Evolutionary conservation across 257 asterid genomes (phyloP).

Genomic region (Capsicum pubescens): DNA sequence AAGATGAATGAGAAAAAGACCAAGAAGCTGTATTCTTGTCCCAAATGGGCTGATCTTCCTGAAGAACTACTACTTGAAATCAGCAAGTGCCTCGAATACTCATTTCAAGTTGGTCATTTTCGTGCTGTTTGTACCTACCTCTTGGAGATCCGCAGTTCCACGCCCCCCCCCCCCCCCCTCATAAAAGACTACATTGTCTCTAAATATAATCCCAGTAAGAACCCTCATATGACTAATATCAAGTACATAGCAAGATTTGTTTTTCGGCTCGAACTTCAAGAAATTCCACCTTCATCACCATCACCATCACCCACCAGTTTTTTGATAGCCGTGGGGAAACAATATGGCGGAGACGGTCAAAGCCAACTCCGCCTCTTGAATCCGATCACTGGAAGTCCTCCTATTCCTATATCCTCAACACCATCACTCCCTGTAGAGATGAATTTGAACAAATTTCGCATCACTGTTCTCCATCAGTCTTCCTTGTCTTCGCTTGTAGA

Average conservation of each 20-base stretch:
- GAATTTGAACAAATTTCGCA: slow-evolving; percentile 16
- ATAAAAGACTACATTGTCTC: not conserved
- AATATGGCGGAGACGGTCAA: not conserved
- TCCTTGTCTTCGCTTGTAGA: not conserved
- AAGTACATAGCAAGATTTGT: not conserved
- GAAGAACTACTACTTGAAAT: not conserved
- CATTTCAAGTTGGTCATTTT: not conserved
- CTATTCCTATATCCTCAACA: not conserved
- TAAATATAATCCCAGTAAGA: not conserved
- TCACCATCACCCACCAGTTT: not conserved
- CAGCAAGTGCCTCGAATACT: not conserved
- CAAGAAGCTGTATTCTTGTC: not conserved
- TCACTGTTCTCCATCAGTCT: not conserved
- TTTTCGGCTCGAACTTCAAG: not conserved
- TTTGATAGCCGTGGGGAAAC: slow-evolving; percentile 9
- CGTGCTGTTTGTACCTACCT: not conserved
- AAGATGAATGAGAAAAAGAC: not conserved
- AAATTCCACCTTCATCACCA: not conserved
- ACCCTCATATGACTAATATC: not conserved
- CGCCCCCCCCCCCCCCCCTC: not conserved
- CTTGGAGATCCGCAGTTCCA: slow-evolving; percentile 11
- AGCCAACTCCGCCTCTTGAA: slow-evolving; percentile 18
- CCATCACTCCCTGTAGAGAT: not conserved
- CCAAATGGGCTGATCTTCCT: slow-evolving; percentile 6
- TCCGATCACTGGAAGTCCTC: slow-evolving; percentile 24